Evolutionary conservation across 139 green algal genomes (phyloP), one percentile per base, ranked within the genome.

Genomic region (Chlorella vulgaris): DNA sequence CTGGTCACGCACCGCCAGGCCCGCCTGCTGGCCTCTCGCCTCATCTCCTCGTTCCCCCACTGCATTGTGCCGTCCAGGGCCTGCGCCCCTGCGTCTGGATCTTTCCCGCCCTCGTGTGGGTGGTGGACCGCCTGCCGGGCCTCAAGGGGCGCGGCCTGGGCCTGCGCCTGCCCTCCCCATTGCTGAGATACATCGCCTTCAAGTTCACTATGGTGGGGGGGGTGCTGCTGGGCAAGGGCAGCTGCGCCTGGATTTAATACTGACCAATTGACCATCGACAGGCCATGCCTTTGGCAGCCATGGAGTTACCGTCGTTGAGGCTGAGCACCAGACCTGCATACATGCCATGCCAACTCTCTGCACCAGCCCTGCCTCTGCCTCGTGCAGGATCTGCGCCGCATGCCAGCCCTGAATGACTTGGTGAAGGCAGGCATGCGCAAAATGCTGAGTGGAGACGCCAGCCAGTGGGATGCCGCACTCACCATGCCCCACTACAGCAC

Each of bases 401-500:
- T 95, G n/a, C 86, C 89, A 21, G 91, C 88, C 3, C 33, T 96
- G n/a, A 43, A 89, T 15, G 81, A 91, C 38, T 76, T 95, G 63
- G 61, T 86, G 26, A 47, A 28, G 19, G n/a, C 51, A 10, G 31
- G 21, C 39, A 77, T 89, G 68, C 69, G 68, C 15, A 28, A 19
- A 7, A 33, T 82, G 33, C 60, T 95, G 31, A 90, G 89, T 39
- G 92, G 90, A 0, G 94, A 98, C 84, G 80, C 75, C 31, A 92
- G 83, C 76, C 86, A 97, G 77, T 98, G 95, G 95, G 85, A 93
- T 97, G 89, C 96, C 96, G 24, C 96, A 99, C n/a, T n/a, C n/a
- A n/a, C n/a, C n/a, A n/a, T n/a, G n/a, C n/a, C n/a, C n/a, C n/a
- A n/a, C 88, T 99, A 98, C 87, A 86, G 87, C 35, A 82, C 89